Evolutionary conservation across 495 filamentous ascomycete species (phyloP).

Genomic region (Sabuloglossum arenarium): DNA sequence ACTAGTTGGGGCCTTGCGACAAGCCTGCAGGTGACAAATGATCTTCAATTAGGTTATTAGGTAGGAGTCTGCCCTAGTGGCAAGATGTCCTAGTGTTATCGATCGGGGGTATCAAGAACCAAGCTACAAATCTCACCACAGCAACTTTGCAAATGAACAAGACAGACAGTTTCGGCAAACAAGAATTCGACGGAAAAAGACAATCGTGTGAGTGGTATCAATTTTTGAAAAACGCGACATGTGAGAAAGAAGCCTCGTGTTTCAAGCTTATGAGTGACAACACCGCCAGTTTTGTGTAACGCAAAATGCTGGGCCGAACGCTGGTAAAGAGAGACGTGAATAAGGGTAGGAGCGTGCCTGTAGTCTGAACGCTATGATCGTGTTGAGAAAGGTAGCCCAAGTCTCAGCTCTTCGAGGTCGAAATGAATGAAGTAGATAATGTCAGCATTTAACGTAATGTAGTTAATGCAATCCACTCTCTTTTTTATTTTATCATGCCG

Average conservation of each 20-base stretch:
- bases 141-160: background rate
- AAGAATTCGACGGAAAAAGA: background rate
- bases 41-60: conserved; percentile 6
- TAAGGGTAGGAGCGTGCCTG: background rate
- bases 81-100: background rate
- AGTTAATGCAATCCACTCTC: background rate
- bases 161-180: background rate
- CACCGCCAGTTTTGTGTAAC: conserved; percentile 1
- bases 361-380: background rate
- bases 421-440: background rate
- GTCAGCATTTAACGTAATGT: conserved; percentile 3
- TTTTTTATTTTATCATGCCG: conserved; percentile 1
- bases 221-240: background rate
- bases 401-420: background rate
- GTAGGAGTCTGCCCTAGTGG: conserved; percentile 4
- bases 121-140: conserved; percentile 1
- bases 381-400: background rate
- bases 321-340: background rate
- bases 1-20: no score
- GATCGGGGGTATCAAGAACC: conserved; percentile 2
- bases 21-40: background rate
- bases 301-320: conserved; percentile 1
- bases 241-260: background rate
- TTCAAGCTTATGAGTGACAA: background rate
- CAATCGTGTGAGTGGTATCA: conserved; percentile 3